These are phyloP conservation scores for Discostella stelligeroides DNA, from an alignment of 108 stramenopile species.

Conservation along the genomic window DNA sequence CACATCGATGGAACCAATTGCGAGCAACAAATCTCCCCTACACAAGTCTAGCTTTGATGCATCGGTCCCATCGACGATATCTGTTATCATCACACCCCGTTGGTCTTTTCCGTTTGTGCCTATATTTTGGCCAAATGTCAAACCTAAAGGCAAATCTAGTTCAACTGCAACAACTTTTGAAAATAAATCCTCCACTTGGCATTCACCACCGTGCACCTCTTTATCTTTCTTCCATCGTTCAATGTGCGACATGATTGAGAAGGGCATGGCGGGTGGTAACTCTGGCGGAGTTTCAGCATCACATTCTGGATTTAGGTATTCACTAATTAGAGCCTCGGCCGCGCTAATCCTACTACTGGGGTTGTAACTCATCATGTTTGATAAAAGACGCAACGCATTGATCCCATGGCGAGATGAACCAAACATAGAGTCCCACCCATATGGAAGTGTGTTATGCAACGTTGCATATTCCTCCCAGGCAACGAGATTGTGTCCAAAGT, in stretches of 20 bases:
- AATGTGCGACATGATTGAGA: conserved; percentile 46
- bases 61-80: not conserved
- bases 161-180: conserved; percentile 38
- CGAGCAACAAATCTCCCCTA: conserved; percentile 38
- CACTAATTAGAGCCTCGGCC: conserved; percentile 33
- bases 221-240: conserved; percentile 47
- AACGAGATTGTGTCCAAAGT: conserved; percentile 42
- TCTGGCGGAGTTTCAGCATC: conserved; percentile 33
- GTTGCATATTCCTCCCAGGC: conserved; percentile 47
- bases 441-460: conserved; percentile 27
- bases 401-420: conserved; percentile 38
- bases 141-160: conserved; percentile 26
- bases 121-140: conserved; percentile 8
- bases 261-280: conserved; percentile 47
- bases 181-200: conserved; percentile 41
- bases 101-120: not conserved
- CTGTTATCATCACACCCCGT: conserved; percentile 17
- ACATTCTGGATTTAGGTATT: conserved; percentile 41
- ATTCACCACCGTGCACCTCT: conserved; percentile 34
- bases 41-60: not conserved
- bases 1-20: conserved; percentile 50
- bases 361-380: conserved; percentile 42
- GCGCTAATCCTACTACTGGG: conserved; percentile 33
- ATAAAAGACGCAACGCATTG: conserved; percentile 25
- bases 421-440: conserved; percentile 47